A percentile compares a stretch with the other conserved stretches of the same genome.
Evolutionary conservation across 805 yeast species (phyloP).

Genomic region (Yarrowia sp.): DNA sequence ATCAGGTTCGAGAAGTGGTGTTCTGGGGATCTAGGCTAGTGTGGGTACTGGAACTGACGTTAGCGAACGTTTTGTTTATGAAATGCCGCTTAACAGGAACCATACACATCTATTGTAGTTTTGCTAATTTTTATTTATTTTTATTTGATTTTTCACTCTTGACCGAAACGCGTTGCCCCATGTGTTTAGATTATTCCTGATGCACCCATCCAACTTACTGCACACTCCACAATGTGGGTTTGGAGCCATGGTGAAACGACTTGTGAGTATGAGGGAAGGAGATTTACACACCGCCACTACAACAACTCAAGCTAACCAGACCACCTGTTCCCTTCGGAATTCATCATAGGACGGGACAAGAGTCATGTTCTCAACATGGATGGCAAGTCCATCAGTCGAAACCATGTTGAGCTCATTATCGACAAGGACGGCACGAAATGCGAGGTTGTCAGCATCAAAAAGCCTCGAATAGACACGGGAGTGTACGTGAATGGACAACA

Average conservation of each 20-base stretch:
- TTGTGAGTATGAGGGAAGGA: neutral
- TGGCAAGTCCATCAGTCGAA: conserved; percentile 22
- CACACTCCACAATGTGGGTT: conserved; percentile 21
- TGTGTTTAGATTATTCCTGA: neutral
- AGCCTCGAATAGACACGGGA: conserved; percentile 18
- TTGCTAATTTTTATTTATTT: too few relatives aligned
- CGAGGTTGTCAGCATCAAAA: conserved; percentile 22
- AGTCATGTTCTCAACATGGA: conserved; percentile 14
- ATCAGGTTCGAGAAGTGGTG: too few relatives aligned
- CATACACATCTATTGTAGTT: too few relatives aligned
- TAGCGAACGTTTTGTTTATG: too few relatives aligned
- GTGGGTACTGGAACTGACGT: too few relatives aligned
- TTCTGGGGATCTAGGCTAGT: too few relatives aligned
- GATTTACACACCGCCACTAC: neutral
- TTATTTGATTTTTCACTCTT: neutral
- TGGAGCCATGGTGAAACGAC: conserved; percentile 9
- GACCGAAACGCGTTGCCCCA: too few relatives aligned
- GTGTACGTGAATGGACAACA: conserved; percentile 1
- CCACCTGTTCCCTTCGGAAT: conserved; percentile 15
- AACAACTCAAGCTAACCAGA: neutral
- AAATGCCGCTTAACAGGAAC: too few relatives aligned
- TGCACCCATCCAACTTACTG: neutral
- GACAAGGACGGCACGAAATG: conserved; percentile 13
- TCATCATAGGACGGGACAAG: conserved; percentile 7
- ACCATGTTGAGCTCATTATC: conserved; percentile 4